These are phyloP conservation scores for Knufia fluminis DNA, from an alignment of 2,329 filamentous ascomycete genomes.

Conservation along the genomic window DNA sequence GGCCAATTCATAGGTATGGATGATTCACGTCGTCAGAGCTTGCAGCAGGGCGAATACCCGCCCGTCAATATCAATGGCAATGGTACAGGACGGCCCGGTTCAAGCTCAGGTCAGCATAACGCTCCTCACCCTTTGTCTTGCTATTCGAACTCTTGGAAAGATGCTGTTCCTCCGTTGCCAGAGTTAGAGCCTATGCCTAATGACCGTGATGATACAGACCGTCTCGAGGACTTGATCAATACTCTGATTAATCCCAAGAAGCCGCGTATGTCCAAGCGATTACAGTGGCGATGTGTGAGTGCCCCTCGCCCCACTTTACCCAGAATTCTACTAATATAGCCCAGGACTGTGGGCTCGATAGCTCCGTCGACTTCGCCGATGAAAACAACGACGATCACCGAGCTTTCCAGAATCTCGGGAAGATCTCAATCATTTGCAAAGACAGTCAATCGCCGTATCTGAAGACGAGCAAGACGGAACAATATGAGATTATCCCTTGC, in stretches of 20 bases:
- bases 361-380: constrained; percentile 21
- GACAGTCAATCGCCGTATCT: constrained; percentile 22
- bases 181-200: constrained; percentile 5
- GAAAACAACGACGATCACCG: constrained; percentile 17
- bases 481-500: constrained; percentile 22
- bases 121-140: constrained; percentile 19
- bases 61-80: too few species aligned
- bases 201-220: constrained; percentile 15
- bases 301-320: neutral
- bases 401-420: constrained; percentile 19
- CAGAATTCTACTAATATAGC: constrained; percentile 5
- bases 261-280: constrained; percentile 20
- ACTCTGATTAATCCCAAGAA: constrained; percentile 22
- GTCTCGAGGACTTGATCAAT: constrained; percentile 23
- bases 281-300: constrained; percentile 24
- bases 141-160: too few species aligned
- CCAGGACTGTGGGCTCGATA: constrained; percentile 22
- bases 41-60: constrained; percentile 16
- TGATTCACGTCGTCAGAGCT: constrained; percentile 7
- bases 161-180: constrained; percentile 8
- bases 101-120: constrained; percentile 20
- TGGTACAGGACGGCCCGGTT: constrained; percentile 14
- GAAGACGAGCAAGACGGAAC: constrained; percentile 19
- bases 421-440: constrained; percentile 23
- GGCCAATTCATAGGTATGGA: constrained; percentile 9